These are phyloP conservation scores for Plantago major DNA, from an alignment of 257 asterid genomes.

Conservation along the genomic window DNA sequence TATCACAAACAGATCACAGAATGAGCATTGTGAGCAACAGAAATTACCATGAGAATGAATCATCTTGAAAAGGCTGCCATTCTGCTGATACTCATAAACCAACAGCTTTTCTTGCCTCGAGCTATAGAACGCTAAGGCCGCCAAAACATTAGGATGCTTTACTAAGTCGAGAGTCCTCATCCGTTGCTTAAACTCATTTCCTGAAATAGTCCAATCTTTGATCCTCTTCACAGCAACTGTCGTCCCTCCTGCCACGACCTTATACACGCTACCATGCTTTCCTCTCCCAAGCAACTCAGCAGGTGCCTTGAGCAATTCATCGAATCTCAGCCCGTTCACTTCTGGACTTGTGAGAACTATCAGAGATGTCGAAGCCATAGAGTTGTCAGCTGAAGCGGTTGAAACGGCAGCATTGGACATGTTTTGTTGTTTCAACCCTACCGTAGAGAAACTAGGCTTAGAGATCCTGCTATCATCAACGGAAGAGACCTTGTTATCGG, in stretches of 20 bases:
- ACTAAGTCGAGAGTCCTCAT: conserved; percentile 53
- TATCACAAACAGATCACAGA: neutral
- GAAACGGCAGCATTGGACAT: conserved; percentile 31
- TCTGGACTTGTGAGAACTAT: conserved; percentile 47
- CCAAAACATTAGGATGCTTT: conserved; percentile 57
- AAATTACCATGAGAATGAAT: conserved; percentile 50
- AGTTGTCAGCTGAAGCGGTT: conserved; percentile 34
- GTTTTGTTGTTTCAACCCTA: conserved; percentile 29
- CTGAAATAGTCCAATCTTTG: conserved; percentile 54
- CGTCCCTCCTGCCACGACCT: conserved; percentile 43
- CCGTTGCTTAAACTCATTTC: conserved; percentile 51
- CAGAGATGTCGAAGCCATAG: conserved; percentile 39
- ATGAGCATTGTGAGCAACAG: neutral
- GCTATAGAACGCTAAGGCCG: conserved; percentile 58
- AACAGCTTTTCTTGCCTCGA: conserved; percentile 71
- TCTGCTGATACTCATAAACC: conserved; percentile 64
- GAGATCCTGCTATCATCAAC: conserved; percentile 25
- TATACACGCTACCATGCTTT: conserved; percentile 61
- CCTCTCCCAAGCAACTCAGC: conserved; percentile 87
- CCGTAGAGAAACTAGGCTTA: conserved; percentile 35
- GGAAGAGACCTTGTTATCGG: conserved; percentile 25
- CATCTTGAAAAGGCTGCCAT: conserved; percentile 58
- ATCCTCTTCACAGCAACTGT: conserved; percentile 67
- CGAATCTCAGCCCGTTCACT: conserved; percentile 51
- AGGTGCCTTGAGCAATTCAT: conserved; percentile 70